Percentiles rank a stretch among this genome's conserved stretches.
Conservation (phyloP, 2,329 filamentous ascomycete species). For the Sporothrix dimorphospora region DNA sequence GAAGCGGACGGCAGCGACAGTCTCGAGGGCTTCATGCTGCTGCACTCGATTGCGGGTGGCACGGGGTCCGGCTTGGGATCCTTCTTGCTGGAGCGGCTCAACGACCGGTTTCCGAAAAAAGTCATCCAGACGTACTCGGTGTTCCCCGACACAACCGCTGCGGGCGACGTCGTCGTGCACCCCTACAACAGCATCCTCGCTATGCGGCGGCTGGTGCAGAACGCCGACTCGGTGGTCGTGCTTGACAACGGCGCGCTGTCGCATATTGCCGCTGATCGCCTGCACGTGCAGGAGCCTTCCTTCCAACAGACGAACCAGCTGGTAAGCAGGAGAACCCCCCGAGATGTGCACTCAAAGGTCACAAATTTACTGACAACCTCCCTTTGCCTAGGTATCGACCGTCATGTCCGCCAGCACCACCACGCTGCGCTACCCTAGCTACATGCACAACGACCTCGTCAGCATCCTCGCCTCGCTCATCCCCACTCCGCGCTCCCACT, state of each 20-base stretch:
- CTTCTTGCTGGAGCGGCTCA: conserved; percentile 91
- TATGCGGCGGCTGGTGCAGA: conserved; percentile 88
- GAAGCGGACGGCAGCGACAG: conserved; percentile 98
- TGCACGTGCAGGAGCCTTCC: conserved; percentile 93
- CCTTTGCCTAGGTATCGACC: conserved; percentile 69
- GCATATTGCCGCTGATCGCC: conserved; percentile 87
- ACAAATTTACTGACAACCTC: background rate
- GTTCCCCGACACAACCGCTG: conserved; percentile 89
- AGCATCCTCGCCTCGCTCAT: conserved; percentile 96
- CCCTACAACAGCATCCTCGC: conserved; percentile 96
- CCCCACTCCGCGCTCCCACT: conserved; percentile 94
- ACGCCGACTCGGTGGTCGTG: conserved; percentile 96
- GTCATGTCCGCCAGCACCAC: conserved; percentile 99
- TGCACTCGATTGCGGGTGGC: conserved; percentile 96
- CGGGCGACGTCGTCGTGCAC: conserved; percentile 91
- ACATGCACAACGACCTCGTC: conserved; percentile 99
- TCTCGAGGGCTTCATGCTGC: conserved; percentile 97
- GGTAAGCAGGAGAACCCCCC: conserved; percentile 47
- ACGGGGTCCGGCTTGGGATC: conserved; percentile 96
- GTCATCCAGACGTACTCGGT: conserved; percentile 99
- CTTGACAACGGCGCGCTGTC: conserved; percentile 94
- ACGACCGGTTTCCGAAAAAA: conserved; percentile 98
- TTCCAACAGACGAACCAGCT: conserved; percentile 98
- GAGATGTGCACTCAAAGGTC: background rate
- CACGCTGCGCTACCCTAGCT: conserved; percentile 93